A percentile compares a stretch with the other conserved stretches of the same genome.
phyloP scores from a whole-genome alignment of 768 basidiomycete species.

The Leucosporidium yakuticum region DNA sequence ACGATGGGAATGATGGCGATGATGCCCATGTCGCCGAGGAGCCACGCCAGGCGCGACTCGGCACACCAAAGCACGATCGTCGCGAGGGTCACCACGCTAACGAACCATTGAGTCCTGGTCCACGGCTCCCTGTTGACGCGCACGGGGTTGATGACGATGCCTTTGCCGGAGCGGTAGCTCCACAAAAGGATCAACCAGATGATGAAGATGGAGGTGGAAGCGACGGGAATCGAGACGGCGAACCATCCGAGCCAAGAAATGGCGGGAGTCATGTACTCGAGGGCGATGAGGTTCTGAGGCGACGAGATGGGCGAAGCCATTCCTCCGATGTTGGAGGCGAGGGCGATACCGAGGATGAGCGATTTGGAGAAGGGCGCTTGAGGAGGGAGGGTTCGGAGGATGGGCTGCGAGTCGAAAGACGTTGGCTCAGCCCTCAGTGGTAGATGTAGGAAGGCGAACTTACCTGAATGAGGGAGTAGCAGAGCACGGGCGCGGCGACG shows the following conservation, averaged over 20 bases:
- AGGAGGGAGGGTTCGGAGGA: conserved; percentile 80
- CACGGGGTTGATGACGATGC: conserved; percentile 77
- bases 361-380: conserved; percentile 81
- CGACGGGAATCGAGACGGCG: conserved; percentile 84
- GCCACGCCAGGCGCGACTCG: conserved; percentile 66
- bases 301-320: conserved; percentile 97
- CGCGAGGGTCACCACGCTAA: conserved; percentile 67
- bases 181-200: conserved; percentile 87
- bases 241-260: conserved; percentile 93
- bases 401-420: conserved; percentile 59
- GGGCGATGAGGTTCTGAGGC: conserved; percentile 91
- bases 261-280: conserved; percentile 74
- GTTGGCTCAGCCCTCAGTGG: conserved; percentile 27
- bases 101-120: conserved; percentile 81
- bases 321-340: conserved; percentile 97
- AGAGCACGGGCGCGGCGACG: conserved; percentile 93
- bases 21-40: conserved; percentile 92
- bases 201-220: conserved; percentile 71
- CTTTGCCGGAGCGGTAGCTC: conserved; percentile 66
- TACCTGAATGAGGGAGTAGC: conserved; percentile 91
- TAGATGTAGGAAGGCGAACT: conserved; percentile 33
- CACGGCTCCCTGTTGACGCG: conserved; percentile 75
- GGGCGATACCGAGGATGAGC: conserved; percentile 87
- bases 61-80: conserved; percentile 90
- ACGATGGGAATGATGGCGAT: conserved; percentile 90